Base-by-base conservation (phyloP, 2,329 filamentous ascomycete species). In the Hymenoscyphus occultus region DNA sequence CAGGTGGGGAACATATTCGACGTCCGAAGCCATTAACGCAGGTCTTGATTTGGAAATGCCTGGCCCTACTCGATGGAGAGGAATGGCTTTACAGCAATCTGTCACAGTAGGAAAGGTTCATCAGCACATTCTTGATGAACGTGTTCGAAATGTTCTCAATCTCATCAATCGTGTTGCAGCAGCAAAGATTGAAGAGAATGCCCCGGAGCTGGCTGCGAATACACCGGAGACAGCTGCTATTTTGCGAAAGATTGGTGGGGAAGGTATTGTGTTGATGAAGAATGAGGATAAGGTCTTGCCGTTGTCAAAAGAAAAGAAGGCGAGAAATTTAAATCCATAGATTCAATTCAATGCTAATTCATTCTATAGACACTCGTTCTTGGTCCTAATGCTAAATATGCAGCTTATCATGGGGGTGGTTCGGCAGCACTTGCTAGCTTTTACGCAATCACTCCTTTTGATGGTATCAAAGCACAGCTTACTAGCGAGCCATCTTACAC, bases 381-480 rank as follows among this genome's bases (percentile, higher is more conserved):
- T 39, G 84, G 84, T 0, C 84, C 84, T 16, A 86, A 86, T 68
- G 83, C 84, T 9, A 86, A 84, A 72, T 74, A 81, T 56, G 80
- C 83, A 1, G 82, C 81, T 1, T 85, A 85, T 68, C 71, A 63
- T 40, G 65, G 65, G 13, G 76, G 76, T 0, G 76, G 76, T 9
- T 75, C 72, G 48, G 75, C 76, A 0, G 69, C 68, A n/a, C 66
- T 77, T 5, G 68, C 68, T 1, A 68, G 75, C 1, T 75, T 76
- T 48, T 67, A 67, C 71, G 89, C 89, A 59, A 82, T 92, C 22
- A 91, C 87, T 0, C 90, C 90, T 1, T 86, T 89, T 32, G 88
- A 90, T 64, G 90, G 89, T 6, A 91, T 93, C 71, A 83, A 81
- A 48, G 80, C 80, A 40, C 84, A 84, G 73, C 77, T 84, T 0